Evolutionary conservation across 2,329 filamentous ascomycete species (phyloP), one percentile per base, ranked within the genome.

Genomic region (Sporothrix variecibatus): DNA sequence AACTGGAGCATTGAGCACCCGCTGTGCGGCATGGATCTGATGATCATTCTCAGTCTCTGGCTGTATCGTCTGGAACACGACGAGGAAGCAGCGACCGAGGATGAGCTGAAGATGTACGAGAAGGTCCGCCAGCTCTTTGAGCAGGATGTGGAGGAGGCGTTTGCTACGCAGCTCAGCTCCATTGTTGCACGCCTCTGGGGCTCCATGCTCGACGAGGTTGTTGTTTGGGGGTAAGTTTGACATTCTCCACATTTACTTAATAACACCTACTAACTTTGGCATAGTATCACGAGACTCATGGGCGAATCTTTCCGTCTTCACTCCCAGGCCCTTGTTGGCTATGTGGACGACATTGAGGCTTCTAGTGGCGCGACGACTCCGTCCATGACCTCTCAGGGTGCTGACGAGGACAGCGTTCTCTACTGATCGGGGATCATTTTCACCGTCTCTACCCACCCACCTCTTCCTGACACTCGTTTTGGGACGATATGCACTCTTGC

Each of bases 1-100:
- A 98, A 98, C 84, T 99, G 96, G 96, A 98, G 95, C 82, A 94
- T 98, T 75, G 96, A 99, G 85, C 95, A 99, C 82, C 95, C 96
- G 71, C 91, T 99, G 74, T 98, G 95, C 81, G 95, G 95, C 76
- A 90, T 99, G 85, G 96, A 99, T 83, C 88, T 98, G 78, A 97
- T 99, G 90, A 96, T 98, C 82, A 96, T 98, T 79, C 91, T 99
- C 79, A 98, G 94, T 80, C 87, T 98, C 78, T 99, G 96, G 96
- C 92, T 99, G 79, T 98, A 98, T 87, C 94, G 95, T 85, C 92
- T 99, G 87, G 96, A 99, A 92, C 95, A 98, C 86, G 96, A 99
- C 86, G 95, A 97, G 77, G 95, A 98, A 85, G 91, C 92, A 34
- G 93, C 94, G 46, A 93, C 91, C 40, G 92, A 93, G 78, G 94